Percentiles rank a stretch among this genome's conserved stretches.
These are phyloP conservation scores for Daedaleopsis sinensis DNA, from an alignment of 768 basidiomycete genomes.

Conservation along the genomic window DNA sequence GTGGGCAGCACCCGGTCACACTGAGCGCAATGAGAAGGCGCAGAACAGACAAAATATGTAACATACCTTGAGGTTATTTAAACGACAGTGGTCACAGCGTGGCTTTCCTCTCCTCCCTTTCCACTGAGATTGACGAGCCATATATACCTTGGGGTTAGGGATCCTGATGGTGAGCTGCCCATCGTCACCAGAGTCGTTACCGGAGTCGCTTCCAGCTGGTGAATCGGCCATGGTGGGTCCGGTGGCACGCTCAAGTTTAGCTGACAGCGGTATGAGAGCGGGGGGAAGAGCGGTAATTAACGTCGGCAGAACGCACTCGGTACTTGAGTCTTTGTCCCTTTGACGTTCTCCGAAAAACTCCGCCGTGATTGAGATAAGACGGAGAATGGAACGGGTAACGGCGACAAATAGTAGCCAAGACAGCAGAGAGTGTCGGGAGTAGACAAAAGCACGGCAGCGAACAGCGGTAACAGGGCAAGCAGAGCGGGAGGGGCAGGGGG, in stretches of 20 bases:
- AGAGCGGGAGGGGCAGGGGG: constrained; percentile 8
- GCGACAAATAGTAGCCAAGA: neutral
- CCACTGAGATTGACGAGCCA: constrained; percentile 74
- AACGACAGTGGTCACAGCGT: constrained; percentile 72
- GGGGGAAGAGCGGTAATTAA: neutral
- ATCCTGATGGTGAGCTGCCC: constrained; percentile 60
- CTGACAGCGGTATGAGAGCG: neutral
- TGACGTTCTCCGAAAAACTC: neutral
- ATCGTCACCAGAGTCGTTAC: constrained; percentile 36
- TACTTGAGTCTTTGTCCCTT: neutral
- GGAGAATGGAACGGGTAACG: neutral
- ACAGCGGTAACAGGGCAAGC: neutral
- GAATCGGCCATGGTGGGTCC: constrained; percentile 27
- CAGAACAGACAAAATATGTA: constrained; percentile 3
- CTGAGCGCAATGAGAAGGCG: constrained; percentile 37
- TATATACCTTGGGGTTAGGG: constrained; percentile 66
- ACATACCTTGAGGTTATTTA: constrained; percentile 72
- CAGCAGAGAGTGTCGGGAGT: neutral
- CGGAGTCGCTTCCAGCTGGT: constrained; percentile 35
- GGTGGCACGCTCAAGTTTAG: too few species aligned
- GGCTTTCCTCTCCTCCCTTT: constrained; percentile 76
- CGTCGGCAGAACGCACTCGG: neutral
- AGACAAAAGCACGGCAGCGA: neutral
- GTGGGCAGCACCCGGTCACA: constrained; percentile 72
- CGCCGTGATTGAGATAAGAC: neutral